Evolutionary conservation across 768 basidiomycete genomes (phyloP).

Genomic region (Pleurotus pulmonarius): DNA sequence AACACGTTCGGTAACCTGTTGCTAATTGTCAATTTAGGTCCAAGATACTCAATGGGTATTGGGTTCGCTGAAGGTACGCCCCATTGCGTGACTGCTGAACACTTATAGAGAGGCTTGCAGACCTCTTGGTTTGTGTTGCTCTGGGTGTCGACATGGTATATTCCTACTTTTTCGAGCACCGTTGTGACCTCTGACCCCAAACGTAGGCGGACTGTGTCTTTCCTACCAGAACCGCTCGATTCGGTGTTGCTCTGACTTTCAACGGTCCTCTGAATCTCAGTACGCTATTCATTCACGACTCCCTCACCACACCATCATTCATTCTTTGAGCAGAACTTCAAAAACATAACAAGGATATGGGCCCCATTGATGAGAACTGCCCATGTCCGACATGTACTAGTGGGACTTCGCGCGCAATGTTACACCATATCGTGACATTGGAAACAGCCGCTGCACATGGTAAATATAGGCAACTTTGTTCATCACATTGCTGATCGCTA

Average conservation of each 20-base stretch:
- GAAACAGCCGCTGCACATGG: slow-evolving; percentile 89
- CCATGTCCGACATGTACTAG: slow-evolving; percentile 82
- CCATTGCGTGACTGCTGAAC: neutral
- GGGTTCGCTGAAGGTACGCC: slow-evolving; percentile 83
- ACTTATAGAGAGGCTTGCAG: slow-evolving; percentile 29
- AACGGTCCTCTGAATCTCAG: slow-evolving; percentile 81
- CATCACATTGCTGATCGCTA: neutral
- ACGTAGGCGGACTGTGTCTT: slow-evolving; percentile 87
- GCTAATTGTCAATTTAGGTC: slow-evolving; percentile 43
- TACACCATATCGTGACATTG: slow-evolving; percentile 72
- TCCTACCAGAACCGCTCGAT: slow-evolving; percentile 87
- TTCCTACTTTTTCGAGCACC: neutral
- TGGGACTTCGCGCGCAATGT: slow-evolving; percentile 65
- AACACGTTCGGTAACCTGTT: neutral
- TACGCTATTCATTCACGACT: slow-evolving; percentile 25
- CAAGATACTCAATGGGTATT: slow-evolving; percentile 90
- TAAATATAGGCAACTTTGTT: slow-evolving; percentile 24
- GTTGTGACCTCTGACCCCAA: slow-evolving; percentile 1
- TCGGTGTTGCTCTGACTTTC: slow-evolving; percentile 85
- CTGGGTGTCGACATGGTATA: slow-evolving; percentile 90
- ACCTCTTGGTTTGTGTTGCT: slow-evolving; percentile 86
- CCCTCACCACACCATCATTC: neutral
- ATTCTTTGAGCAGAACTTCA: slow-evolving; percentile 45
- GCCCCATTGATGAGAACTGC: slow-evolving; percentile 70
- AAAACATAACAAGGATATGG: slow-evolving; percentile 67